Conservation (phyloP, 306 rosid genomes). For the Amphicarpaea edgeworthii region DNA sequence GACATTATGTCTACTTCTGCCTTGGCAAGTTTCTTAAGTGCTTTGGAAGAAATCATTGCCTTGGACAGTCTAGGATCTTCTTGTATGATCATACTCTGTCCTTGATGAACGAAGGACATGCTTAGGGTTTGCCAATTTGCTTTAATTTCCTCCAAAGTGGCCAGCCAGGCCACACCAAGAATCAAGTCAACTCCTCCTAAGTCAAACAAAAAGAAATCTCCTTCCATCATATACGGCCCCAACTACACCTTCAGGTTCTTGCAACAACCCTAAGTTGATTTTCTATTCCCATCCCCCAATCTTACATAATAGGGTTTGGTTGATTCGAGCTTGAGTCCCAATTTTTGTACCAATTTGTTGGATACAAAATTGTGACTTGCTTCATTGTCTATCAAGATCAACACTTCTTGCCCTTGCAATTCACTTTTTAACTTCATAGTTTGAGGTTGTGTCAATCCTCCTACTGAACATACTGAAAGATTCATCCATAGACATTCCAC, state of each 20-base stretch:
- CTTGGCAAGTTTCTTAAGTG: background rate
- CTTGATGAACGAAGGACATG: background rate
- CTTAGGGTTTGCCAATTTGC: background rate
- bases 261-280: background rate
- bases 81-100: background rate
- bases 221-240: background rate
- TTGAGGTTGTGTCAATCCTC: too few relatives aligned
- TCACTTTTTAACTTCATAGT: too few relatives aligned
- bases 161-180: background rate
- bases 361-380: too few relatives aligned
- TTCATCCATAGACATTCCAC: too few relatives aligned
- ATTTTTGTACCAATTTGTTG: too few relatives aligned
- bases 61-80: background rate
- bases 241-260: too few relatives aligned
- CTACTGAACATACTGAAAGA: too few relatives aligned
- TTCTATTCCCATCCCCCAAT: background rate
- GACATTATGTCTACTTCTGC: background rate
- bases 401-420: too few relatives aligned
- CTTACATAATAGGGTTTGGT: background rate
- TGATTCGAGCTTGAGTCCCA: too few relatives aligned
- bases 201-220: background rate
- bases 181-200: background rate
- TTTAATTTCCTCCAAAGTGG: background rate
- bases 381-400: too few relatives aligned
- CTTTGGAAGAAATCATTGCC: background rate